Base-by-base conservation (phyloP, 805 yeast genomes). In the Brettanomyces anomalus region DNA sequence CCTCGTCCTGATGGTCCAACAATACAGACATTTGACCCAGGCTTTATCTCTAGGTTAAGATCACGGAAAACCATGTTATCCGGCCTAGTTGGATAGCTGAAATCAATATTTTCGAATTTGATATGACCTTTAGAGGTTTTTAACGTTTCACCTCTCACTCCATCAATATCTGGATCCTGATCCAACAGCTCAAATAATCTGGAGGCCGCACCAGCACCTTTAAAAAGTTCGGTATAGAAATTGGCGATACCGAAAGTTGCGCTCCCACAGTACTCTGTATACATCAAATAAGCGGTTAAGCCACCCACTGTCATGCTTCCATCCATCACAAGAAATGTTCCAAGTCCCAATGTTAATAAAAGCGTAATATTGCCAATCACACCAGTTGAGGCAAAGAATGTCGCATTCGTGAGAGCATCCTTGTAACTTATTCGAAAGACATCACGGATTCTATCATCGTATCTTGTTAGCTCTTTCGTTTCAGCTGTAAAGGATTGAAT, bases 1-100 rank as follows among this genome's bases (percentile, higher is more conserved):
- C 97, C 97, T 43, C 94, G 79, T 2, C 97, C 97, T 13, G 95
- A 84, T 7, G 96, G 96, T 1, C 97, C 97, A 16, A 89, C 97
- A 49, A 90, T 78, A 57, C 96, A 89, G 14, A 89, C 83, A 52
- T 89, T 88, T 48, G 88, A 87, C 5, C 97, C 97, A 14, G 86
- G 77, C 26, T 69, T 65, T 43, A 90, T 81, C 13, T 66, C 71
- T 52, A 90, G 72, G 45, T 77, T 69, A 38, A 89, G 62, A 24
- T 76, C 69, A 21, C 70, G 62, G 62, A 90, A 87, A 17, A 90
- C 78, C 17, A 62, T 58, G 37, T 79, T 74, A 46, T 85, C 77
- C 11, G 84, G 84, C 46, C 97, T 74, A 1, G 96, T 86, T 26
- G 97, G 97, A 60, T 90, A 90, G 13, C 76, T 64, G 61, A 90